Conservation (phyloP, 192 early-diverging fungal genomes). For the Coemansia sp. region DNA sequence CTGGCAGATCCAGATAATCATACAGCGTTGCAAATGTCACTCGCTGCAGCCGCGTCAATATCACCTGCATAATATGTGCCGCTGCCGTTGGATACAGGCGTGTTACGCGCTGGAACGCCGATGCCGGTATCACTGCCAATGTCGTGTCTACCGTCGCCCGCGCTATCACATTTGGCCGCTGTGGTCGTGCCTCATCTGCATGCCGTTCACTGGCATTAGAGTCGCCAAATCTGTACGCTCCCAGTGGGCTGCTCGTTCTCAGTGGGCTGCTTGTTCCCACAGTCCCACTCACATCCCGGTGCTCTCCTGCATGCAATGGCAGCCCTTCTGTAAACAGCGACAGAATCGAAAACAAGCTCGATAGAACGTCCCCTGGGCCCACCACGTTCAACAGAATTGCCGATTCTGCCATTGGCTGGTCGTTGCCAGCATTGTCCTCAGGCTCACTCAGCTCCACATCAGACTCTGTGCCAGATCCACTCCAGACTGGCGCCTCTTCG, state of each 20-base stretch:
- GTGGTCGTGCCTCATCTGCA: slow-evolving; percentile 24
- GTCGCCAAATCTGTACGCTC: neutral
- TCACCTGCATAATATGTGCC: slow-evolving; percentile 93
- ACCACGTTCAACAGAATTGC: slow-evolving; percentile 77
- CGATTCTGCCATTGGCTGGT: slow-evolving; percentile 56
- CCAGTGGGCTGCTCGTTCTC: neutral
- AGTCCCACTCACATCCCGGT: neutral
- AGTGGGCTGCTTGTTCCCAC: neutral
- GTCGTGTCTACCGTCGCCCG: slow-evolving; percentile 87
- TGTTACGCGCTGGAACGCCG: slow-evolving; percentile 86
- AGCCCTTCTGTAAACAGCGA: slow-evolving; percentile 82
- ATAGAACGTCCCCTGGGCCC: slow-evolving; percentile 84
- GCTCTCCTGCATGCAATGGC: slow-evolving; percentile 34
- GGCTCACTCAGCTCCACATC: neutral
- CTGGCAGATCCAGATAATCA: slow-evolving; percentile 81
- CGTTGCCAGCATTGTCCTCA: neutral
- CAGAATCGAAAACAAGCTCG: slow-evolving; percentile 90
- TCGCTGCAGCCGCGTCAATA: slow-evolving; percentile 91
- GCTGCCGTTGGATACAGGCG: slow-evolving; percentile 90
- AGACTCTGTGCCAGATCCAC: neutral
- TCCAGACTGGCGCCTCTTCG: too few relatives aligned
- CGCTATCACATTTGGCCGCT: slow-evolving; percentile 76
- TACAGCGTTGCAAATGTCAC: slow-evolving; percentile 91
- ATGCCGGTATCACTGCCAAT: slow-evolving; percentile 88
- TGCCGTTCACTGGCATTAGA: neutral